Evolutionary conservation across 306 rosid genomes (phyloP).

Genomic region (Glycine soja): DNA sequence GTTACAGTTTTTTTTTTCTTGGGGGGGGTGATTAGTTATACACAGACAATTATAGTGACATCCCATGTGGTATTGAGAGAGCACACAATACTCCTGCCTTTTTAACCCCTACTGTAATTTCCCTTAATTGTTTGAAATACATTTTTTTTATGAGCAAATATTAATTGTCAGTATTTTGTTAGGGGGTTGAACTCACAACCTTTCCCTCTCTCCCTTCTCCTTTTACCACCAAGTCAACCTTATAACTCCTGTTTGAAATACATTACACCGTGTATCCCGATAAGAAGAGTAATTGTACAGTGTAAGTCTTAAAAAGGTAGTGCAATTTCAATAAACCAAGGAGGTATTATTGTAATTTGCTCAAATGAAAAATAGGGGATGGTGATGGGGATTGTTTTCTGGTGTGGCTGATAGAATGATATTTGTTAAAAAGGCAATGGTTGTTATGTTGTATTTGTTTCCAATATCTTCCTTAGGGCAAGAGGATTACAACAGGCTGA

Average conservation of each 20-base stretch:
- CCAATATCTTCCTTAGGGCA: conserved; percentile 65
- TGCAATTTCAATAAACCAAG: not conserved
- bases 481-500: conserved; percentile 90
- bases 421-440: conserved; percentile 22
- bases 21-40: not conserved
- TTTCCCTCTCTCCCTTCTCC: too few relatives aligned
- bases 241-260: not conserved
- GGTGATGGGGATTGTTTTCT: conserved; percentile 21
- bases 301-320: not conserved
- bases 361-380: not conserved
- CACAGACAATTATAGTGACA: not conserved
- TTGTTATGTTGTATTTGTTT: conserved; percentile 44
- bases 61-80: not conserved
- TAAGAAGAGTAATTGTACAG: not conserved
- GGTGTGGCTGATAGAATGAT: conserved; percentile 19
- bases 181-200: too few relatives aligned
- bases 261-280: not conserved
- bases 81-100: not conserved
- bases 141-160: not conserved
- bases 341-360: not conserved
- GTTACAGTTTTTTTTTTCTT: not conserved
- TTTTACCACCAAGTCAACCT: too few relatives aligned
- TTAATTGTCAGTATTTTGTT: too few relatives aligned
- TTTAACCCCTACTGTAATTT: not conserved
- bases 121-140: not conserved